Percentiles rank a stretch among this genome's conserved stretches.
These are phyloP conservation scores for Stevia rebaudiana DNA, from an alignment of 140 eudicot species.

Conservation along the genomic window DNA sequence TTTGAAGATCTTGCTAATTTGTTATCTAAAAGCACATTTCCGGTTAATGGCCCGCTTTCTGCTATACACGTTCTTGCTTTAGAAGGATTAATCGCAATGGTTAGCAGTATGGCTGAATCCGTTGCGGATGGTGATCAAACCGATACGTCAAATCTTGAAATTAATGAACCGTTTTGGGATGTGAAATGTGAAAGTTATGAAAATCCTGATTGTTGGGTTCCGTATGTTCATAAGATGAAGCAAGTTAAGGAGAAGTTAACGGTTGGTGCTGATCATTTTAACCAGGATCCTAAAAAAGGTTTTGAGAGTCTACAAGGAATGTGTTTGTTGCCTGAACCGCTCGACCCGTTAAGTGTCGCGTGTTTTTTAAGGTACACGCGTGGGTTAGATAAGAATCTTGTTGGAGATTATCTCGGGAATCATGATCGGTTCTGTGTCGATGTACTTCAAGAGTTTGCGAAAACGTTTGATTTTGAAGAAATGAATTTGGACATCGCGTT, in stretches of 20 bases:
- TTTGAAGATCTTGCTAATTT: conserved; percentile 62
- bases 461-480: conserved; percentile 53
- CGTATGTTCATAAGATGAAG: conserved; percentile 48
- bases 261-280: conserved; percentile 59
- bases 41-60: conserved; percentile 60
- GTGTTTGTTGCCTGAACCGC: conserved; percentile 45
- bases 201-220: conserved; percentile 49
- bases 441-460: conserved; percentile 66
- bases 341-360: conserved; percentile 56
- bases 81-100: conserved; percentile 56
- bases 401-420: conserved; percentile 64
- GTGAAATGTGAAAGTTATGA: conserved; percentile 39
- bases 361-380: conserved; percentile 49
- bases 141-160: conserved; percentile 20
- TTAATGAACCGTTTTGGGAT: conserved; percentile 47
- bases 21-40: conserved; percentile 69
- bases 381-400: conserved; percentile 58
- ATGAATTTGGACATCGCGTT: conserved; percentile 62
- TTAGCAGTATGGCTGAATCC: conserved; percentile 59
- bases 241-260: conserved; percentile 43
- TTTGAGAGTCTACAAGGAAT: conserved; percentile 51
- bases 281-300: conserved; percentile 65
- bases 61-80: conserved; percentile 57
- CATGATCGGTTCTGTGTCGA: conserved; percentile 57
- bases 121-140: conserved; percentile 36